phyloP scores from a whole-genome alignment of 441 rosid genomes.

The Brassica balearica region DNA sequence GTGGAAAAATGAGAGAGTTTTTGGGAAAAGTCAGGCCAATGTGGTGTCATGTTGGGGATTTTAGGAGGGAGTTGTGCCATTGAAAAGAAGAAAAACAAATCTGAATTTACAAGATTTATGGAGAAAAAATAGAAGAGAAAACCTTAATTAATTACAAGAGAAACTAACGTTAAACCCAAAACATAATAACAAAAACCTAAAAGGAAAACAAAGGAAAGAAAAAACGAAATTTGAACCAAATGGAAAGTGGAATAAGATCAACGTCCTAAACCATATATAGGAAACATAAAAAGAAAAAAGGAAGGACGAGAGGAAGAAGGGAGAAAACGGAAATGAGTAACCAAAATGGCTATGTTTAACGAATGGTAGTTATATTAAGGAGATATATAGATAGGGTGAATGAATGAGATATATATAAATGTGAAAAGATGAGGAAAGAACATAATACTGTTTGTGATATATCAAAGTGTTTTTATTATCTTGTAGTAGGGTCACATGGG shows the following conservation, averaged over 20 bases:
- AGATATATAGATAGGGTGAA: background rate
- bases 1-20: slow-evolving; percentile 15
- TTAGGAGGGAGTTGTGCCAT: slow-evolving; percentile 97
- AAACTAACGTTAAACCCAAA: background rate
- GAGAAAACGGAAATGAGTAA: slow-evolving; percentile 35
- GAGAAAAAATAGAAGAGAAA: background rate
- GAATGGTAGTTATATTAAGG: slow-evolving; percentile 20
- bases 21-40: slow-evolving; percentile 70
- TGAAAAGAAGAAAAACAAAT: background rate
- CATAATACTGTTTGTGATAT: slow-evolving; percentile 18
- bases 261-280: slow-evolving; percentile 18
- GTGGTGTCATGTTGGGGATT: slow-evolving; percentile 69
- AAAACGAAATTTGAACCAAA: slow-evolving; percentile 1
- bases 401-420: slow-evolving; percentile 7
- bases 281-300: background rate
- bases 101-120: background rate
- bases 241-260: slow-evolving; percentile 10
- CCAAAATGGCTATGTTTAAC: slow-evolving; percentile 41
- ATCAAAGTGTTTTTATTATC: slow-evolving; percentile 20
- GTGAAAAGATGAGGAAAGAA: background rate
- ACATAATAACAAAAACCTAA: slow-evolving; percentile 2
- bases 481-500: slow-evolving; percentile 29
- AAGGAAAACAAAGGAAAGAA: background rate
- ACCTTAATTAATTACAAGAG: background rate
- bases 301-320: slow-evolving; percentile 29